Evolutionary conservation across 495 filamentous ascomycete genomes (phyloP), one percentile per base, ranked within the genome.

Genomic region (Penicillium atrosanguineum): DNA sequence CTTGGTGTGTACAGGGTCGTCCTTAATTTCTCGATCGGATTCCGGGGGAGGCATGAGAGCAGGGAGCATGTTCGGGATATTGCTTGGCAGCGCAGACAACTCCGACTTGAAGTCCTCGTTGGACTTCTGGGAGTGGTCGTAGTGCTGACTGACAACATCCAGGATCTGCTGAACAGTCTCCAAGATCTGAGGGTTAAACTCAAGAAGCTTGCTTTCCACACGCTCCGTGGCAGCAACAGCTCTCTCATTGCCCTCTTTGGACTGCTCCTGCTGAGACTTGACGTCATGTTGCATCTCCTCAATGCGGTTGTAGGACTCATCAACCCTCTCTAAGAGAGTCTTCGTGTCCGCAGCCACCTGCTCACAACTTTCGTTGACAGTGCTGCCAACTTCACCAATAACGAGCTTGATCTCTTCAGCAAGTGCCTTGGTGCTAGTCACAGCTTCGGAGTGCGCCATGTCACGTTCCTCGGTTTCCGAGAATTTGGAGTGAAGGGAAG

Each of bases 101-200:
- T 79, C 79, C 21, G 69, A 70, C 42, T 72, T 77, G 55, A 80
- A 63, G 25, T 81, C 79, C 55, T 82, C 73, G 1, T 74, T 63
- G 11, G 79, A 74, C 28, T 74, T 70, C 57, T 80, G 75, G 6
- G 82, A 73, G 48, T 82, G 77, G 56, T 94, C 87, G 63, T 85
- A 95, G 59, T 97, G 91, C 64, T 92, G 82, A 12, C 81, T 85
- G 31, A 95, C 87, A 45, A 92, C 76, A 16, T 78, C 70, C n/a
- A 93, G 75, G n/a, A 95, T 84, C 60, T 94, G 87, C 55, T 90
- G 86, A 42, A 97, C 79, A 0, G 86, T 82, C 26, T 91, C 84
- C 26, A 95, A 75, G 47, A 96, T 86, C 66, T 91, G 87, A 4
- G 92, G 92, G 50, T 95, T 84, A 67, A 87, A 88, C 64, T 95